Conservation (phyloP, 495 filamentous ascomycete species). For the Tuber microsphaerosporum region DNA sequence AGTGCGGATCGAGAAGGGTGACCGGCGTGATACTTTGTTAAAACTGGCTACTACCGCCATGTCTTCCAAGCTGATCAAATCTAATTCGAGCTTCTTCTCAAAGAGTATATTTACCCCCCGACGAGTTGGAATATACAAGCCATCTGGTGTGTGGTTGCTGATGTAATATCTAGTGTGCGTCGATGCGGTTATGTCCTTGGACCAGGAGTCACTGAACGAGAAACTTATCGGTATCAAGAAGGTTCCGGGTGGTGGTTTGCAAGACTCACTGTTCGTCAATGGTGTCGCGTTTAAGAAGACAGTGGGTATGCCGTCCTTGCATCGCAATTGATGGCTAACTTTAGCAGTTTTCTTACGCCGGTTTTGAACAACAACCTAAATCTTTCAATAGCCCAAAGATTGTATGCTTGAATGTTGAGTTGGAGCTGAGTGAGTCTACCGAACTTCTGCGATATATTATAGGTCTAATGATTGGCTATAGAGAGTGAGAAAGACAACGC, state of each 20-base stretch:
- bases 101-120: slow-evolving; percentile 59
- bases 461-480: slow-evolving; percentile 15
- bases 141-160: slow-evolving; percentile 4
- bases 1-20: slow-evolving; percentile 73
- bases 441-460: not conserved
- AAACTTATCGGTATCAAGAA: slow-evolving; percentile 98
- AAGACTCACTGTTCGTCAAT: slow-evolving; percentile 94
- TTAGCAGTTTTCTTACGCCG: slow-evolving; percentile 76
- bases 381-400: slow-evolving; percentile 88
- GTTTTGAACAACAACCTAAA: slow-evolving; percentile 98
- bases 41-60: slow-evolving; percentile 95
- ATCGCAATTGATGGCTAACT: slow-evolving; percentile 10
- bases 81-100: slow-evolving; percentile 93
- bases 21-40: slow-evolving; percentile 78
- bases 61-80: slow-evolving; percentile 98
- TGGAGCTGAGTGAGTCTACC: slow-evolving; percentile 61
- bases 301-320: slow-evolving; percentile 8
- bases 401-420: slow-evolving; percentile 91
- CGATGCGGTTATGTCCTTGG: slow-evolving; percentile 90
- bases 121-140: not conserved
- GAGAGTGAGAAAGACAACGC: slow-evolving; percentile 98
- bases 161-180: slow-evolving; percentile 68
- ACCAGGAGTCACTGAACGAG: slow-evolving; percentile 95
- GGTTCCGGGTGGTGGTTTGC: slow-evolving; percentile 89
- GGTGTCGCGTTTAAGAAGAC: slow-evolving; percentile 99